Evolutionary conservation across 768 basidiomycete species (phyloP).

Genomic region (Phanerodontia chrysosporium): DNA sequence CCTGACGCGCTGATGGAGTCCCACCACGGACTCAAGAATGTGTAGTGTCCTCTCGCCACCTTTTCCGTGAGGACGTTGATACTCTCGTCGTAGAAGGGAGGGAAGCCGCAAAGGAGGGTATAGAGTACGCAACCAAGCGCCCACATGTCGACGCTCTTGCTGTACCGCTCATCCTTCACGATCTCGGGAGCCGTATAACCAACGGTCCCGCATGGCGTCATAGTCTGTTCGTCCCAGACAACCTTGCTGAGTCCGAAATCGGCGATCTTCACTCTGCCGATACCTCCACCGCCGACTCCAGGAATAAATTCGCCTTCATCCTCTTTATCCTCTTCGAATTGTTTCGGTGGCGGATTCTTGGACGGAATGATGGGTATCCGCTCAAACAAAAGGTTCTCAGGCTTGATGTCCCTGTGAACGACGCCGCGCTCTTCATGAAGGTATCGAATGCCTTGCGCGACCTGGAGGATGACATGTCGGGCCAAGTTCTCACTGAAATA

Average conservation of each 20-base stretch:
- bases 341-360: constrained; percentile 64
- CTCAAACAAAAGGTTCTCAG: constrained; percentile 94
- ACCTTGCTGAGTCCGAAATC: constrained; percentile 98
- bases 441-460: constrained; percentile 89
- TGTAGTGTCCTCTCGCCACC: constrained; percentile 95
- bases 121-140: constrained; percentile 98
- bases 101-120: constrained; percentile 95
- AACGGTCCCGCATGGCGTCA: constrained; percentile 99
- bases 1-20: constrained; percentile 86
- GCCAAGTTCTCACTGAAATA: constrained; percentile 98
- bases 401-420: constrained; percentile 98
- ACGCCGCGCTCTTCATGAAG: constrained; percentile 97
- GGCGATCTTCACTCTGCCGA: constrained; percentile 96
- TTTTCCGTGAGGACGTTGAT: constrained; percentile 98
- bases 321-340: constrained; percentile 97
- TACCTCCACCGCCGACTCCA: constrained; percentile 93
- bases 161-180: constrained; percentile 96
- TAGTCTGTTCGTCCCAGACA: constrained; percentile 98
- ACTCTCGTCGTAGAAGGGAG: constrained; percentile 98
- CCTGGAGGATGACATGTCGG: constrained; percentile 95
- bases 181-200: constrained; percentile 99
- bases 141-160: constrained; percentile 99
- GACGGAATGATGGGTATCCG: constrained; percentile 90
- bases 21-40: constrained; percentile 99
- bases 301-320: constrained; percentile 96